Percentiles rank a stretch among this genome's conserved stretches.
phyloP scores from a whole-genome alignment of 495 filamentous ascomycete species.

The Clohesyomyces aquaticus region DNA sequence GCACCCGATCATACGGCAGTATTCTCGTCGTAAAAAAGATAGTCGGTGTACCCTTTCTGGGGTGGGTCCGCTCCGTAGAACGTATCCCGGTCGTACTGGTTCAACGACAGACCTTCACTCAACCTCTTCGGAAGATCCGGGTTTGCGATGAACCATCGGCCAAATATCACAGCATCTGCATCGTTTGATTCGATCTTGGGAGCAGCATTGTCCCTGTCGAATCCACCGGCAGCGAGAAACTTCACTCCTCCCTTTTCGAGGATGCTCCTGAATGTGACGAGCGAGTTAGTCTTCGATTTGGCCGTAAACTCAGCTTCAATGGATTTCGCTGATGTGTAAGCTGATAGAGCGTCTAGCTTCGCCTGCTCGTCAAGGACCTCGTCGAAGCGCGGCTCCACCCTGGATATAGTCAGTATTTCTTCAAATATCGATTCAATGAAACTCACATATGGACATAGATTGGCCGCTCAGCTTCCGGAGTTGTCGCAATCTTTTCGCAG shows the following conservation, averaged over 20 bases:
- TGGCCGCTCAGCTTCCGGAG: slow-evolving; percentile 24
- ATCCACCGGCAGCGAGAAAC: slow-evolving; percentile 38
- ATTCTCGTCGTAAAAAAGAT: slow-evolving; percentile 29
- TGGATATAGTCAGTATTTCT: slow-evolving; percentile 1
- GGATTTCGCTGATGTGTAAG: slow-evolving; percentile 26
- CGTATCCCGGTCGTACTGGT: slow-evolving; percentile 34
- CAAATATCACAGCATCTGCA: slow-evolving; percentile 39
- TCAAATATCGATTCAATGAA: background rate
- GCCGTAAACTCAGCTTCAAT: slow-evolving; percentile 35
- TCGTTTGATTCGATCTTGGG: slow-evolving; percentile 32
- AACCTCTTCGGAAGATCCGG: slow-evolving; percentile 40
- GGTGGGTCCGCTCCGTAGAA: slow-evolving; percentile 39
- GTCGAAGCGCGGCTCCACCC: slow-evolving; percentile 39
- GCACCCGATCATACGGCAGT: slow-evolving; percentile 6
- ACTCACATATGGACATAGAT: slow-evolving; percentile 41
- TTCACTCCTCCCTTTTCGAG: slow-evolving; percentile 32
- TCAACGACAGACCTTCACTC: slow-evolving; percentile 30
- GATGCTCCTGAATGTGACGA: slow-evolving; percentile 28
- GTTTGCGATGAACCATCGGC: slow-evolving; percentile 40
- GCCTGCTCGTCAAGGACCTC: slow-evolving; percentile 39
- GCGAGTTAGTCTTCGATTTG: slow-evolving; percentile 20
- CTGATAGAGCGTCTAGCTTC: slow-evolving; percentile 36
- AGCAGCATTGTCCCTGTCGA: slow-evolving; percentile 36
- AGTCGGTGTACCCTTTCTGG: slow-evolving; percentile 38
- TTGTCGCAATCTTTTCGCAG: slow-evolving; percentile 30